Base-by-base conservation (phyloP, 352 stramenopile species). In the Hyaloperonospora arabidopsidis region DNA sequence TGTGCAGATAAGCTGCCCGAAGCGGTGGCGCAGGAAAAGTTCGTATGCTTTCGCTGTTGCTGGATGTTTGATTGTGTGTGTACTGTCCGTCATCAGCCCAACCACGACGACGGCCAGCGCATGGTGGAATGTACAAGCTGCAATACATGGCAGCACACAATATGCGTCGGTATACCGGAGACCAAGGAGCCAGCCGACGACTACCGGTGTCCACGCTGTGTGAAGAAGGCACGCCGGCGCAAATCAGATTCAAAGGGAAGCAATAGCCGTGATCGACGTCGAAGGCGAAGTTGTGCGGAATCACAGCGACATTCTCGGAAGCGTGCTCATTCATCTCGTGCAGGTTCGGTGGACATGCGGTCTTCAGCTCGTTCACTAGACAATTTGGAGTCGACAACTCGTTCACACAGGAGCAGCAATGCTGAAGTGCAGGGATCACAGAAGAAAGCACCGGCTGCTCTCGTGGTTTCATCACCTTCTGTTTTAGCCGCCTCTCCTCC, bases 81-180 rank as follows among this genome's bases (percentile, higher is more conserved):
- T 55, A 72, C 71, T 7, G 43, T 87, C 29, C 70, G 75, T 45
- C 50, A 52, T 6, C 61, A 40, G 47, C 68, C 66, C 28, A 89
- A 91, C 46, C 81, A 84, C 44, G 77, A 91, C 40, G 81, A 91
- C 49, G 66, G 70, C 8, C 59, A 65, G 19, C 74, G 69, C 21
- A 91, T 91, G 81, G 68, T 91, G 11, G 70, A 89, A 52, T 90
- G 80, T 36, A 77, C 84, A 19, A 68, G 51, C 23, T 90, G 80
- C 52, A 66, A 79, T 39, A 83, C 68, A 5, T 93, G 83, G 83
- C 74, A 88, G 45, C 83, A 93, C 45, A 88, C 80, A 0, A 35
- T 59, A 22, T 93, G 83, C 45, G 76, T 72, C 2, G 67, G 70
- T 0, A 76, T 91, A n/a, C 62, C 64, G 1, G 72, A 86, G 43